Percentiles rank a stretch among this genome's conserved stretches.
Conservation (phyloP, 352 stramenopile species). For the Phytophthora ohioensis region DNA sequence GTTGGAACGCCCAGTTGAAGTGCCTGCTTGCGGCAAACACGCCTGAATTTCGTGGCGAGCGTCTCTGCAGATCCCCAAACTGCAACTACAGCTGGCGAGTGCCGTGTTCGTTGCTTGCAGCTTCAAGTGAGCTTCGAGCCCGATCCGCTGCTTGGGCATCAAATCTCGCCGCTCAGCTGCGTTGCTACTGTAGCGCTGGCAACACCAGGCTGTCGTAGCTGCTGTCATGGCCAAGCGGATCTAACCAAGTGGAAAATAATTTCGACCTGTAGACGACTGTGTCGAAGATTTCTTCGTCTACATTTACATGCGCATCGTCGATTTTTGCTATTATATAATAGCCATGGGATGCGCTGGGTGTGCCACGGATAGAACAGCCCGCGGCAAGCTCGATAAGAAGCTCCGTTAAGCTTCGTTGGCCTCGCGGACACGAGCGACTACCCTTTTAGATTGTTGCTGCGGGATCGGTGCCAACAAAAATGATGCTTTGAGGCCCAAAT, state of each 20-base stretch:
- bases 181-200: not conserved
- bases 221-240: too few relatives aligned
- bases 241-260: too few relatives aligned
- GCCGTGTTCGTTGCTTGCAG: not conserved
- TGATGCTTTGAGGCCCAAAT: too few relatives aligned
- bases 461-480: too few relatives aligned
- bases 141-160: slow-evolving; percentile 3
- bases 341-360: not conserved
- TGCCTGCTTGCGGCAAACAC: not conserved
- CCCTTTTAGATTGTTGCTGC: too few relatives aligned
- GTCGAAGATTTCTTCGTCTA: not conserved
- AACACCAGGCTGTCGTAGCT: not conserved
- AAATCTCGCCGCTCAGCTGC: slow-evolving; percentile 15
- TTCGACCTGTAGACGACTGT: too few relatives aligned
- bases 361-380: too few relatives aligned
- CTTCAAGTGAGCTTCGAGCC: slow-evolving; percentile 1
- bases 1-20: slow-evolving; percentile 26
- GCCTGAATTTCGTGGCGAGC: slow-evolving; percentile 11
- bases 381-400: too few relatives aligned
- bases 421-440: too few relatives aligned
- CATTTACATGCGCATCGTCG: not conserved
- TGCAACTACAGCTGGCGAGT: slow-evolving; percentile 8
- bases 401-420: not conserved
- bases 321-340: not conserved
- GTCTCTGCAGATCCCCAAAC: slow-evolving; percentile 7